Conservation (phyloP, 2,329 filamentous ascomycete species). For the Verruconis gallopava region DNA sequence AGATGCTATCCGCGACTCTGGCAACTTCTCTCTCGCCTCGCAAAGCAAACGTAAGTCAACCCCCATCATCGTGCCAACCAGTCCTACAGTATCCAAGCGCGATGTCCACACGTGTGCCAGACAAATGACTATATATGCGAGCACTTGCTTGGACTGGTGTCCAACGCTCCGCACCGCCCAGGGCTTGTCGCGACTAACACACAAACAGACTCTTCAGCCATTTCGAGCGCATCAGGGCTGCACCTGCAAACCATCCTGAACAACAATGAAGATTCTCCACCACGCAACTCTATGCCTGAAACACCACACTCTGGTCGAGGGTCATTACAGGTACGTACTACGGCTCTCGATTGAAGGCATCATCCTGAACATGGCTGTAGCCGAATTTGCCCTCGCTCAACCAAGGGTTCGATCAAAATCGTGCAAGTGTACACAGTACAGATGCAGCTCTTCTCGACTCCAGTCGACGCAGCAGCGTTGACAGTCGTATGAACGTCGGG, state of each 20-base stretch:
- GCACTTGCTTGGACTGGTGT: no score
- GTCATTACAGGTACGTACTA: constrained; percentile 16
- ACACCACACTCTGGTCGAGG: constrained; percentile 27
- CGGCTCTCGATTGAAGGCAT: constrained; percentile 16
- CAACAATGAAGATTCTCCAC: constrained; percentile 34
- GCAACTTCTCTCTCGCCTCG: constrained; percentile 43
- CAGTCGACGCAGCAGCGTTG: constrained; percentile 63
- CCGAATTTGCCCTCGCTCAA: constrained; percentile 43
- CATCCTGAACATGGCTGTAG: constrained; percentile 11
- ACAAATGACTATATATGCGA: no score
- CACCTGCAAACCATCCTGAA: constrained; percentile 38
- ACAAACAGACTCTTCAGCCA: constrained; percentile 26
- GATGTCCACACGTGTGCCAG: no score
- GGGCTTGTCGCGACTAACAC: background rate
- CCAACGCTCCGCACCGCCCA: no score
- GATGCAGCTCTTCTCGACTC: constrained; percentile 43
- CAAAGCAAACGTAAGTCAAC: constrained; percentile 40
- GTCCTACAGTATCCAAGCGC: background rate
- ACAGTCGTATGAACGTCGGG: constrained; percentile 62
- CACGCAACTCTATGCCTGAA: constrained; percentile 29
- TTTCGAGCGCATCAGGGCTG: constrained; percentile 33
- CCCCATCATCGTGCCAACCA: background rate
- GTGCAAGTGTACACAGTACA: constrained; percentile 28
- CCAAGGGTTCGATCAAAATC: constrained; percentile 34
- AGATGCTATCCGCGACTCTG: constrained; percentile 38